Conservation (phyloP, 106 monocot species). For the Iris macrosiphon region DNA sequence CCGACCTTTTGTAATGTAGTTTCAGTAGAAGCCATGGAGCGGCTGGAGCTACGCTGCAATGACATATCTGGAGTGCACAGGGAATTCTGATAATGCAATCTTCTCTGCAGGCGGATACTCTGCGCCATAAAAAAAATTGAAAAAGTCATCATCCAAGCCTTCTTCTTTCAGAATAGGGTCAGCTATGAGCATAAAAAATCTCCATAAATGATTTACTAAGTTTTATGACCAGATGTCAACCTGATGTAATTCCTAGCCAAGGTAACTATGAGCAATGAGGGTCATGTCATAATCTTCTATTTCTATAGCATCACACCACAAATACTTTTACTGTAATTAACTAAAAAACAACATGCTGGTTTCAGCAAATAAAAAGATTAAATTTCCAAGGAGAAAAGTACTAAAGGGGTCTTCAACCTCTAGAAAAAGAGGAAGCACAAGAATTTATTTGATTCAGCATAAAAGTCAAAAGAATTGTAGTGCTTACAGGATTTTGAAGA, state of each 20-base stretch:
- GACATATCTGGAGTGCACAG: slow-evolving; percentile 12
- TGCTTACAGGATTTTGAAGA: slow-evolving; percentile 37
- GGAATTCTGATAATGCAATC: slow-evolving; percentile 17
- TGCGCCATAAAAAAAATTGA: slow-evolving; percentile 13
- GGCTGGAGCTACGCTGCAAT: background rate
- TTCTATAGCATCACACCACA: no score
- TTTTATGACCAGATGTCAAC: background rate
- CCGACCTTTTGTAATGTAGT: slow-evolving; percentile 18
- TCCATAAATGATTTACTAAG: background rate
- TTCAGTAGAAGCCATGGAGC: slow-evolving; percentile 20
- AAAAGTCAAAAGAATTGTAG: slow-evolving; percentile 1
- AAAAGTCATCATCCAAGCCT: no score
- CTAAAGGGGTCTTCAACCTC: no score
- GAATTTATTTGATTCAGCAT: background rate
- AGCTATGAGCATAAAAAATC: no score
- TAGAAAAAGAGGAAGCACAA: background rate
- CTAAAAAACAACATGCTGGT: no score
- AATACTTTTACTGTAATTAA: background rate
- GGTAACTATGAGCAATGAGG: no score
- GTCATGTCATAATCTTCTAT: no score
- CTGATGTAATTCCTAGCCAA: no score
- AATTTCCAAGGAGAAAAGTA: background rate
- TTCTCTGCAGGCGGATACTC: slow-evolving; percentile 21
- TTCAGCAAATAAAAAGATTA: no score
- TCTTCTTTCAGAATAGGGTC: no score